phyloP scores from a whole-genome alignment of 2,329 filamentous ascomycete genomes.

The Scytalidium lignicola region DNA sequence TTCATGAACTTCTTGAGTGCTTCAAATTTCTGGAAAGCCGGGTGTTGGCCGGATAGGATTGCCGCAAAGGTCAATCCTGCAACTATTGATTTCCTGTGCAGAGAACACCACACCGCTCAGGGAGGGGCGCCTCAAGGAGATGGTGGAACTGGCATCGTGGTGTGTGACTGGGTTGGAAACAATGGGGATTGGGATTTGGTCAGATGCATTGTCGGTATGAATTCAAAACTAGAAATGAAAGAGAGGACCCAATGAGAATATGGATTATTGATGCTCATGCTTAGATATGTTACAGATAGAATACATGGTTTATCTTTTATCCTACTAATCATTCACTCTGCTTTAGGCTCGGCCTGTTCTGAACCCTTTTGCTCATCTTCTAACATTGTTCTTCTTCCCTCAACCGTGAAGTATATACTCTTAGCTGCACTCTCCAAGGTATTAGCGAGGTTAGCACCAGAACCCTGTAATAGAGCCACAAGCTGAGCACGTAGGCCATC shows the following conservation, averaged over 20 bases:
- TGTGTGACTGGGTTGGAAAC: constrained; percentile 89
- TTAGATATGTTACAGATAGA: constrained; percentile 17
- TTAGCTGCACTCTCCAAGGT: constrained; percentile 76
- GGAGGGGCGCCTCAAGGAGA: constrained; percentile 50
- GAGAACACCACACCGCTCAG: constrained; percentile 41
- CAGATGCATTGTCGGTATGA: constrained; percentile 85
- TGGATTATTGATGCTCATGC: constrained; percentile 4
- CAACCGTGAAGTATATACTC: constrained; percentile 82
- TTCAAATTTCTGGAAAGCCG: constrained; percentile 89
- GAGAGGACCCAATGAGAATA: constrained; percentile 8
- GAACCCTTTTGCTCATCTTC: constrained; percentile 57
- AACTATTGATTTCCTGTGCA: constrained; percentile 57
- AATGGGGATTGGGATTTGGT: constrained; percentile 88
- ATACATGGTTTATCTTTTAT: constrained; percentile 16
- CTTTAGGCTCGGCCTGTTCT: constrained; percentile 15
- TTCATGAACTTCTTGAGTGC: constrained; percentile 89
- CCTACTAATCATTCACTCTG: constrained; percentile 8
- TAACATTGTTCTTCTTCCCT: constrained; percentile 73
- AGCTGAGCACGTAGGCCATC: constrained; percentile 78
- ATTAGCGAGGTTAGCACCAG: constrained; percentile 70
- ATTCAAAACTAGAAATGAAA: constrained; percentile 57
- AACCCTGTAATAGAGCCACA: constrained; percentile 72
- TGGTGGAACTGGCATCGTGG: constrained; percentile 78
- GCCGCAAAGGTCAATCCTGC: constrained; percentile 83
- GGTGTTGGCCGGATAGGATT: constrained; percentile 91